Percentiles rank a stretch among this genome's conserved stretches.
Conservation (phyloP, 805 yeast species). For the Yarrowia divulgata region DNA sequence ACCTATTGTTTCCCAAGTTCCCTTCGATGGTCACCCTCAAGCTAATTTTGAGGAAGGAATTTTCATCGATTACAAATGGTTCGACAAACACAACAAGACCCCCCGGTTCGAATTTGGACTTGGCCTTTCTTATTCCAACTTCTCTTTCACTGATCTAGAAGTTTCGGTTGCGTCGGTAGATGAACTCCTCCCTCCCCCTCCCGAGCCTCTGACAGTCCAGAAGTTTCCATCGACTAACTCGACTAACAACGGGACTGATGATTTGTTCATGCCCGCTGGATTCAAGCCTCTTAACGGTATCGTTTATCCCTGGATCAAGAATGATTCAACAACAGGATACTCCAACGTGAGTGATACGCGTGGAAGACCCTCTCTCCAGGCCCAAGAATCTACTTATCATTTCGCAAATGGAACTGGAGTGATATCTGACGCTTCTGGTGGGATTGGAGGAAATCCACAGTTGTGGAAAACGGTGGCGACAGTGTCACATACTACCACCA, state of each 20-base stretch:
- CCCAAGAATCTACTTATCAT: neutral
- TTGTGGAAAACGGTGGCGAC: slow-evolving; percentile 61
- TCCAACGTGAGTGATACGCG: slow-evolving; percentile 40
- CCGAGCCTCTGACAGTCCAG: neutral
- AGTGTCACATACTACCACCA: slow-evolving; percentile 56
- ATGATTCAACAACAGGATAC: neutral
- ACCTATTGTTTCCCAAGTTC: slow-evolving; percentile 54
- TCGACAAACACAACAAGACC: slow-evolving; percentile 61
- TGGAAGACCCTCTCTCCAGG: neutral
- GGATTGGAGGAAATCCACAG: slow-evolving; percentile 63
- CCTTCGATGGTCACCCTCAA: slow-evolving; percentile 51
- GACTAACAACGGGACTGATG: neutral
- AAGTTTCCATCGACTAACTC: neutral
- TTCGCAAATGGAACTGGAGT: neutral
- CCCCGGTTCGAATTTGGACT: slow-evolving; percentile 69
- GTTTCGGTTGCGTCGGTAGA: slow-evolving; percentile 60
- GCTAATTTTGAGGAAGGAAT: slow-evolving; percentile 53
- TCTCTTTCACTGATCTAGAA: slow-evolving; percentile 51
- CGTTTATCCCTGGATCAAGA: slow-evolving; percentile 56
- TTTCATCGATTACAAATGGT: slow-evolving; percentile 63
- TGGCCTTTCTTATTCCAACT: slow-evolving; percentile 63
- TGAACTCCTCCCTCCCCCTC: slow-evolving; percentile 54
- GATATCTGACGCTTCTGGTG: slow-evolving; percentile 60
- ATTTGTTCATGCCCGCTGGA: slow-evolving; percentile 61
- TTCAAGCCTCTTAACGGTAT: slow-evolving; percentile 61